These are phyloP conservation scores for Lavandula angustifolia DNA, from an alignment of 257 asterid species.

Conservation along the genomic window DNA sequence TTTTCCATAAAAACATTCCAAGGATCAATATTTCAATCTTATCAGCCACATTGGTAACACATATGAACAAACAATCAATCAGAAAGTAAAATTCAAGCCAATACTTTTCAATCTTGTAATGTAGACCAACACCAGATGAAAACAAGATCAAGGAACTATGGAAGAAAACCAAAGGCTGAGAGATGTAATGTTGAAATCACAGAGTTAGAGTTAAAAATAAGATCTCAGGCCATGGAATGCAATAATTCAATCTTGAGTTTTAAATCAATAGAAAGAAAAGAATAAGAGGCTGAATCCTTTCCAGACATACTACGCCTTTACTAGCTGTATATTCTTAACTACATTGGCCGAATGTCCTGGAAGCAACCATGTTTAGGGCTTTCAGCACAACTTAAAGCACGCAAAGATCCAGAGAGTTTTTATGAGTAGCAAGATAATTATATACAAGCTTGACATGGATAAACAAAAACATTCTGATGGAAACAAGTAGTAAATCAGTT, in stretches of 20 bases:
- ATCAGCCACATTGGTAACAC: not conserved
- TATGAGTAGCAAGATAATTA: not conserved
- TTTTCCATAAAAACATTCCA: too few relatives aligned
- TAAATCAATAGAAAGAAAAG: too few relatives aligned
- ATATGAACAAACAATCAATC: slow-evolving; percentile 4
- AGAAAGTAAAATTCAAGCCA: slow-evolving; percentile 4
- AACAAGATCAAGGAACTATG: not conserved
- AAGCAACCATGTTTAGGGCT: slow-evolving; percentile 3
- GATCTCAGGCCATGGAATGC: not conserved
- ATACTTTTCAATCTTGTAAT: not conserved
- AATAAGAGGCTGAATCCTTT: too few relatives aligned
- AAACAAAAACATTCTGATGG: slow-evolving; percentile 1
- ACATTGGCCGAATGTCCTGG: slow-evolving; percentile 5
- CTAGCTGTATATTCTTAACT: slow-evolving; percentile 3
- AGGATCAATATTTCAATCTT: too few relatives aligned
- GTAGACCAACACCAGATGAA: slow-evolving; percentile 4
- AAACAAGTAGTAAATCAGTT: slow-evolving; percentile 5
- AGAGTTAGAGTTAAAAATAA: slow-evolving; percentile 2
- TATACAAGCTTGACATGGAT: slow-evolving; percentile 4
- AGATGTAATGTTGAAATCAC: not conserved
- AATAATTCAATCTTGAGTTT: not conserved
- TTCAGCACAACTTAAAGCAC: slow-evolving; percentile 18
- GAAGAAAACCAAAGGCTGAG: slow-evolving; percentile 13
- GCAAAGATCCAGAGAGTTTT: slow-evolving; percentile 1
- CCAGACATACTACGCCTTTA: not conserved